Conservation (phyloP, 441 rosid genomes). For the Viola pubescens region DNA sequence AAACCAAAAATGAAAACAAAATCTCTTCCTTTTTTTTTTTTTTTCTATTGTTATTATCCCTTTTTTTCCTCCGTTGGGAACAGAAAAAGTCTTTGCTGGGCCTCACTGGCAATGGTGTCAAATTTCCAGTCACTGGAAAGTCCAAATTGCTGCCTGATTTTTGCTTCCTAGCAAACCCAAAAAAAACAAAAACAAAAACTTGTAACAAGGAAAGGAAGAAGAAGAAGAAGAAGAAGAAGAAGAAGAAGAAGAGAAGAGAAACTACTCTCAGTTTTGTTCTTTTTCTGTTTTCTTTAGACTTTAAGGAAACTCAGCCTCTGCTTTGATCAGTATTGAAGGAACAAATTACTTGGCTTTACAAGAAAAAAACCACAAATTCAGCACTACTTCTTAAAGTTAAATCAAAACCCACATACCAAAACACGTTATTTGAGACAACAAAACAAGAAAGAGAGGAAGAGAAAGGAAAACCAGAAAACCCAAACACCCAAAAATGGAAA, state of each 20-base stretch:
- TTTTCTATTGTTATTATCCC: background rate
- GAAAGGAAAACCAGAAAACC: conserved; percentile 7
- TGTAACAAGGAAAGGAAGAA: background rate
- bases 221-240: background rate
- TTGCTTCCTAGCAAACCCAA: background rate
- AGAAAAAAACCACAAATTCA: conserved; percentile 10
- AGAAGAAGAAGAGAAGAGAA: background rate
- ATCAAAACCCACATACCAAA: conserved; percentile 14
- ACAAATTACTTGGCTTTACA: conserved; percentile 8
- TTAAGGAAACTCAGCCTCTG: conserved; percentile 33
- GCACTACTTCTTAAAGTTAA: conserved; percentile 26
- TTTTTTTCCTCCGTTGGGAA: background rate
- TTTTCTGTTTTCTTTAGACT: conserved; percentile 11
- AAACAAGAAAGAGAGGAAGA: background rate
- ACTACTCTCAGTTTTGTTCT: background rate
- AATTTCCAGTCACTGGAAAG: too few species aligned
- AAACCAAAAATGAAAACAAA: background rate
- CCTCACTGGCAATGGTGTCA: too few species aligned
- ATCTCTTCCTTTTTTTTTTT: background rate
- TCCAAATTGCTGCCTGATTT: too few species aligned
- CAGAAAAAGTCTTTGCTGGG: background rate
- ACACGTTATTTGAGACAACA: conserved; percentile 3
- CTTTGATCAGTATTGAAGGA: conserved; percentile 27
- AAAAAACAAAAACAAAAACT: conserved; percentile 4
- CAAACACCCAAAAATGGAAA: background rate